Base-by-base conservation (phyloP, 352 stramenopile genomes). In the Phytophthora tubulina region DNA sequence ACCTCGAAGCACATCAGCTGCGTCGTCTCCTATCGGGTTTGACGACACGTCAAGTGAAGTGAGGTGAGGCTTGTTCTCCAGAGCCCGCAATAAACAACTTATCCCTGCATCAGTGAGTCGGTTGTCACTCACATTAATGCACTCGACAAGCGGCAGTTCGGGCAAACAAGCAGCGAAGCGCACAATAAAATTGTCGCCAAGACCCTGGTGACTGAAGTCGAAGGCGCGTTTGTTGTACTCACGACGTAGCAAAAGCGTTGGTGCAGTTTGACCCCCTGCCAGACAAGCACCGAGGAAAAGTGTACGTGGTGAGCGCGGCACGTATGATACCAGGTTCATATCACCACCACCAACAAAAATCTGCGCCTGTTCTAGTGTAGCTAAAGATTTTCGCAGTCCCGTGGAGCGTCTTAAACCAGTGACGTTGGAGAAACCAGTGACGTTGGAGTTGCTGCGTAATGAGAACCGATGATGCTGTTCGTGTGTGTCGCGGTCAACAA, bases 41-140 rank as follows among this genome's bases (percentile, higher is more conserved):
- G 82, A 74, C 3, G 84, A 91, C 27, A 93, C 80, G 53, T 93
- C 76, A 14, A 93, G 70, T 13, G 76, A 82, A 3, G 71, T 85
- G 32, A 91, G 52, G 48, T 89, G 84, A 1, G 83, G 82, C 41
- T 93, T 93, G 70, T 91, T 88, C 63, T 91, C 85, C 2, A 93
- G 72, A 2, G 85, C 84, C 5, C 77, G 65, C 4, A 93, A 60
- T 8, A 93, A 54, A 8, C 67, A 63, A 49, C 88, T 84, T 2
- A 93, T 75, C 5, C 80, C 82, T 15, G 46, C 32, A 50, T 93
- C 84, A 0, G 72, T 89, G 9, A 93, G 58, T 0, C 83, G 75
- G 54, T 93, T 93, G 58, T 81, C 82, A 42, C 76, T 67, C 41
- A 86, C 80, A 38, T 91, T 89, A 66, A 93, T 93, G 6, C 70